Evolutionary conservation across 352 stramenopile genomes (phyloP), one percentile per base, ranked within the genome.

Genomic region (Phytophthora boehmeriae): DNA sequence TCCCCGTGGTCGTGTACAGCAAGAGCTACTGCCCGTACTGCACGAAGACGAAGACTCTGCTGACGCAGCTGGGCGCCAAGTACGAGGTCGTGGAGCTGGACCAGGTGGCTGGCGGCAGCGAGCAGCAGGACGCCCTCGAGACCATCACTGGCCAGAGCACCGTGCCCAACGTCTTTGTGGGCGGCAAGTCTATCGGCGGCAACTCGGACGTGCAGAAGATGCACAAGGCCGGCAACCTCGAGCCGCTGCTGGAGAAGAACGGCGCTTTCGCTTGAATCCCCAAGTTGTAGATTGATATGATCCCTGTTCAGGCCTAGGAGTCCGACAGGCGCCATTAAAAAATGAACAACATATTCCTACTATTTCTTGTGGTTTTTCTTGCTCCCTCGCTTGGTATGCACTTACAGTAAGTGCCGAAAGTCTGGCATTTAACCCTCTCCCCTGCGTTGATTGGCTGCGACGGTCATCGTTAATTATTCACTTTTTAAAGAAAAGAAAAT

Each of bases 111-210:
- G 66, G 73, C 53, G 80, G 83, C 57, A 75, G 72, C 30, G 78
- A 75, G 32, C 75, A 81, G 61, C 83, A 90, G 66, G 71, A 81
- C 59, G 78, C 83, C 17, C 61, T 92, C 13, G 48, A 87, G 61
- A 44, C 70, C 22, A 84, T 89, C 64, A 90, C 83, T 54, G 96
- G 93, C 55, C 95, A 98, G 71, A 80, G 80, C 60, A 98, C 95
- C 23, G 97, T 99, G 52, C 97, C 97, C 9, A 99, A 99, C 81
- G 90, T 98, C 10, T 99, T 99, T 76, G 90, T 99, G 48, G 88
- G 90, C 39, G 93, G 93, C 68, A 89, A 97, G 66, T 95, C 94
- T 66, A 73, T 99, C 49, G 97, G 97, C 48, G 97, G 97, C 62
- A 97, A 98, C 76, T 96, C 98, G 76, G 93, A 98, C 66, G 93